Evolutionary conservation across 106 monocot genomes (phyloP).

Genomic region (Chionographis japonica): DNA sequence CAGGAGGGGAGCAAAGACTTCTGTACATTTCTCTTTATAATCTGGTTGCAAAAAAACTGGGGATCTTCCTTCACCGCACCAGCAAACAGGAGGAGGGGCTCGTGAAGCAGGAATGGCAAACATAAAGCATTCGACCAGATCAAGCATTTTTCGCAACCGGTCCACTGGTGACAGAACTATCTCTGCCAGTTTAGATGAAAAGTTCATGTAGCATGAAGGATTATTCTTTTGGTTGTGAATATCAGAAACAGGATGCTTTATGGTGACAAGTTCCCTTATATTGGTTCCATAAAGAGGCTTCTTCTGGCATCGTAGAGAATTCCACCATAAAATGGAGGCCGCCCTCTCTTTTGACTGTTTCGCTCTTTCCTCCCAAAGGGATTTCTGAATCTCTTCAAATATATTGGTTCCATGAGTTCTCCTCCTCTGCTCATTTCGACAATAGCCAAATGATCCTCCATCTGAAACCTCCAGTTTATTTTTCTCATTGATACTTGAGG

Average conservation of each 20-base stretch:
- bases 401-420: constrained; percentile 45
- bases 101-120: constrained; percentile 96
- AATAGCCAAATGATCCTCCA: constrained; percentile 2
- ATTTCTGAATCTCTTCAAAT: constrained; percentile 83
- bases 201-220: constrained; percentile 72
- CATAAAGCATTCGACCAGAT: constrained; percentile 77
- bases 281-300: constrained; percentile 83
- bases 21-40: constrained; percentile 47
- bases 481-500: constrained; percentile 6
- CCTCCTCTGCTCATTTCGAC: constrained; percentile 22
- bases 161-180: constrained; percentile 71
- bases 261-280: constrained; percentile 58
- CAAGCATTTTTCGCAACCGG: constrained; percentile 62
- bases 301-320: constrained; percentile 64
- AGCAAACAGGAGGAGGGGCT: constrained; percentile 68
- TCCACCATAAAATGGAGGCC: constrained; percentile 88
- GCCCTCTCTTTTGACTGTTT: constrained; percentile 69
- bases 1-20: constrained; percentile 61
- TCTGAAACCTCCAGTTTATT: constrained; percentile 7
- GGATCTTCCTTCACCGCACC: constrained; percentile 69
- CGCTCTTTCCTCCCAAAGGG: constrained; percentile 69
- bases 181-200: constrained; percentile 78
- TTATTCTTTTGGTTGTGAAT: constrained; percentile 69
- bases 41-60: constrained; percentile 45
- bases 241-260: constrained; percentile 70